Base-by-base conservation (phyloP, 2,329 filamentous ascomycete species). In the Tympanopsis confertula region DNA sequence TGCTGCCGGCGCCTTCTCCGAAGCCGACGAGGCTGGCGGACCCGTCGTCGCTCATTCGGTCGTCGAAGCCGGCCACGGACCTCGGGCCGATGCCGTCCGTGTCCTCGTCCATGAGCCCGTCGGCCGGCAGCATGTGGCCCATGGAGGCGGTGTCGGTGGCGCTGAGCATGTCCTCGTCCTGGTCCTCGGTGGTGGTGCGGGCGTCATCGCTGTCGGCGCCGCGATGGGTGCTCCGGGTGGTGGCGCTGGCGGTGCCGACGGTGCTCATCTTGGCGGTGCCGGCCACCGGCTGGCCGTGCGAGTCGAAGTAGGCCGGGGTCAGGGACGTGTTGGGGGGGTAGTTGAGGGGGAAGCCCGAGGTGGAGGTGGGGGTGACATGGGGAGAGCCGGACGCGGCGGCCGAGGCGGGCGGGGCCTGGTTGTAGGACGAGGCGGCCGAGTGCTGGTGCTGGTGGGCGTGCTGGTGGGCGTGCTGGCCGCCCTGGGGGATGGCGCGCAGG, bases 201-300 rank as follows among this genome's bases (percentile, higher is more conserved):
- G 58, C 58, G 40, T 53, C 54, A 38, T 68, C 72, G 49, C 77
- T 74, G 36, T 62, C 59, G 13, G 69, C 71, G 40, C 69, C 75
- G 4, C 66, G 61, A 44, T 78, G 65, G 19, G 55, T 59, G 4
- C 55, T 59, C 13, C 53, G 63, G 51, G 41, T 83, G 0, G 88
- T 95, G 2, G 88, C 89, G 46, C 83, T 89, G 19, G 89, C 89
- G 35, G 82, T 86, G 41, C 89, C 89, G 19, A 95, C 88, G 0
- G 89, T 96, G 63, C 84, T 91, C 61, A 79, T 91, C 76, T 71
- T 86, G 62, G 65, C 89, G 43, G 65, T 71, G 45, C 67, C 81
- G 54, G 43, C 69, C 50, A 64, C 76, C 47, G 66, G 84, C 52
- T 79, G 81, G 19, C 82, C 74, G 48, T 75, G 79, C 36, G 73